Base-by-base conservation (phyloP, 1,284 basidiomycete species). In the Melampsora larici-populina region DNA sequence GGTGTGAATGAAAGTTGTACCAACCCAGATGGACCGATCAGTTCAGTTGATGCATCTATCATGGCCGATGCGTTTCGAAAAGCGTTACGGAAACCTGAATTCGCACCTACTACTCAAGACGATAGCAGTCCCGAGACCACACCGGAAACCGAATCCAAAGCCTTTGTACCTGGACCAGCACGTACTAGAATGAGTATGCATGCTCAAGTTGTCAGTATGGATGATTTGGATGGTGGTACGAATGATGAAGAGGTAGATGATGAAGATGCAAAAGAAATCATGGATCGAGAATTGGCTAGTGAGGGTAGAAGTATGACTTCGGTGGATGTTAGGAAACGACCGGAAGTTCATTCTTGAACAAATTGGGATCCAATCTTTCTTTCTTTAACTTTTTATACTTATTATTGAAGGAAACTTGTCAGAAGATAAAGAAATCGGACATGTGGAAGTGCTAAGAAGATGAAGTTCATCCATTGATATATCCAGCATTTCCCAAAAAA, bases 31-130 rank as follows among this genome's bases (percentile, higher is more conserved):
- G 90, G 88, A 21, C 89, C 89, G 18, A 90, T 93, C 84, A 91
- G 89, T 36, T 89, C 89, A 31, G 89, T 90, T 40, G 92, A 93
- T 83, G 92, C 92, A 69, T 90, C 91, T 40, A 91, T 93, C 82
- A 92, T 93, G 89, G 92, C 92, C 40, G 89, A 91, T 84, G 92
- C 92, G 6, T 93, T 93, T 85, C 86, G 92, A 80, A 89, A 90
- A 83, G 90, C 90, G 79, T 85, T 93, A 80, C 87, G 92, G 81
- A 92, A 92, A 84, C 92, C 92, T 3, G 91, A 92, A 82, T 93
- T 93, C 64, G 62, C 71, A 11, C 62, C 63, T 15, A 48, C 63
- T 8, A 49, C 70, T 26, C n/a, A 26, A 40, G 33, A 43, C 31
- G 69, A n/a, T 15, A 21, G 24, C 33, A 3, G 36, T 9, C 31